These are phyloP conservation scores for Hyphodiscus sp. DNA, from an alignment of 2,329 filamentous ascomycete species.

Conservation along the genomic window DNA sequence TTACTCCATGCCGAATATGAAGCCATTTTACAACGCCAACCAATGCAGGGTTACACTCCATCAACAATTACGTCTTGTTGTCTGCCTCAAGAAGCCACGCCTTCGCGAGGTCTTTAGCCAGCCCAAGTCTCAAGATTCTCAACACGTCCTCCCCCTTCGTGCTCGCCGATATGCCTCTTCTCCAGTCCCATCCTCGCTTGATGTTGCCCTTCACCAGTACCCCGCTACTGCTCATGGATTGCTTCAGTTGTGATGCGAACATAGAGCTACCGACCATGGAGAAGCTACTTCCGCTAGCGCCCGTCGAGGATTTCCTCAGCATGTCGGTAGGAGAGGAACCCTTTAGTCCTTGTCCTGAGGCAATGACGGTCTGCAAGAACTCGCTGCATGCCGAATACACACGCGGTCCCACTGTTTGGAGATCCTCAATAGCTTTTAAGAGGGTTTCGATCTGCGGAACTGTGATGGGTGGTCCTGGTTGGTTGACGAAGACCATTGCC, in stretches of 20 bases:
- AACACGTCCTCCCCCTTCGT: slow-evolving; percentile 66
- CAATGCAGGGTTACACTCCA: not conserved
- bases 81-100: slow-evolving; percentile 65
- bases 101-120: slow-evolving; percentile 68
- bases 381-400: slow-evolving; percentile 71
- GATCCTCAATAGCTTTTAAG: slow-evolving; percentile 72
- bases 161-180: slow-evolving; percentile 47
- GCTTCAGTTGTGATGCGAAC: slow-evolving; percentile 55
- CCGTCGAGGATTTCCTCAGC: slow-evolving; percentile 56
- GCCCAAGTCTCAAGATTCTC: slow-evolving; percentile 60
- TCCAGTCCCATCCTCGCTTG: slow-evolving; percentile 69
- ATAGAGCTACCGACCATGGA: slow-evolving; percentile 66
- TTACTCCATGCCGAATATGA: slow-evolving; percentile 7
- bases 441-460: slow-evolving; percentile 68
- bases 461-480: slow-evolving; percentile 54
- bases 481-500: slow-evolving; percentile 67
- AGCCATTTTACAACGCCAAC: not conserved
- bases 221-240: slow-evolving; percentile 50
- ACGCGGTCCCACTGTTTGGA: slow-evolving; percentile 66
- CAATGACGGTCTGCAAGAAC: slow-evolving; percentile 68
- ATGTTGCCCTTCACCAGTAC: slow-evolving; percentile 41
- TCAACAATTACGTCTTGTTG: slow-evolving; percentile 22
- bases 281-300: slow-evolving; percentile 51
- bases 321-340: slow-evolving; percentile 59
- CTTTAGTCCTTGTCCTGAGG: slow-evolving; percentile 58